Base-by-base conservation (phyloP, 164 flowering plant species). In the Vitis rotundifolia region DNA sequence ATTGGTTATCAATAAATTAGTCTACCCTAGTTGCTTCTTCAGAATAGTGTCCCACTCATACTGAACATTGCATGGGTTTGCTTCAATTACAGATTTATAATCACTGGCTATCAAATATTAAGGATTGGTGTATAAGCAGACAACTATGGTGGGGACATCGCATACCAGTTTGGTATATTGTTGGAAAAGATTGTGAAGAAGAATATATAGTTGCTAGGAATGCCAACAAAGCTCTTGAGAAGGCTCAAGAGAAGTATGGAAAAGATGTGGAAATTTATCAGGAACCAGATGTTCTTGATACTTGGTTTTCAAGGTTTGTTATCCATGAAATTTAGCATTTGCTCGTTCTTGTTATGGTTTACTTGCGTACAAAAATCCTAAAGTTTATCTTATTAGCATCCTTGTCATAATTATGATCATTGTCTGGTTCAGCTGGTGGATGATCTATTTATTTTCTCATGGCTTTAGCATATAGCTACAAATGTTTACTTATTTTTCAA, bases 121-220 rank as follows among this genome's bases (percentile, higher is more conserved):
- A 92, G 78, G 97, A 94, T 73, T 92, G 99, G 99, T 92, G 97
- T 79, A 94, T 94, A 86, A 92, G 97, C 83, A 86, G 99, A 76
- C 99, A 94, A 74, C 80, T 94, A 9, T 94, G 99, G 99, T 94
- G 99, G 99, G 99, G 99, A 44, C 99, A 94, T 69, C 90, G 93
- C 3, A 92, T 94, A 76, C 99, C 97, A 22, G 99, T 92, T 73
- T 94, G 99, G 99, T 94, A 92, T 65, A 74, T 94, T 77, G 85
- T 59, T 16, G 97, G 97, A 7, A 89, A 88, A 80, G 89, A 92
- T 67, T 79, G 82, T 78, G 97, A 94, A 77, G 97, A 92, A 68
- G 95, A 91, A 19, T 94, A 89, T 73, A 87, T 94, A 61, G 97
- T 92, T 79, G 97, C 97, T 44, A 79, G 91, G 77, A 82, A 69